These are phyloP conservation scores for Phialocephala subalpina DNA, from an alignment of 2,329 filamentous ascomycete species.

Conservation along the genomic window DNA sequence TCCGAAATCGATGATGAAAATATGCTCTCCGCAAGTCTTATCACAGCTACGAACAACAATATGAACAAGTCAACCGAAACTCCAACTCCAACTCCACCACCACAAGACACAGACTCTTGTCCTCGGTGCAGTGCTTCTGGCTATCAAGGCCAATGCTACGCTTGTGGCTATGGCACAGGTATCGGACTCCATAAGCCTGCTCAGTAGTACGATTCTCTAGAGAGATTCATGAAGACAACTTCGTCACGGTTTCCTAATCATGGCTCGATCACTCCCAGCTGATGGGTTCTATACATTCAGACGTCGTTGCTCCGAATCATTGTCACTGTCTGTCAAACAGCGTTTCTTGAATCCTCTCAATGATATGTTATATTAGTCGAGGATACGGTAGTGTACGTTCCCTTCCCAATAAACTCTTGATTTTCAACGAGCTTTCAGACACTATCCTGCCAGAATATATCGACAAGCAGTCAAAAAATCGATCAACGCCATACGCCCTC, in stretches of 20 bases:
- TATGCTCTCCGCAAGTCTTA: background rate
- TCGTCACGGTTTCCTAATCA: too few species aligned
- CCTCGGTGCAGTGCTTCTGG: constrained; percentile 4
- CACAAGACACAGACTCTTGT: constrained; percentile 2
- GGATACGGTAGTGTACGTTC: too few species aligned
- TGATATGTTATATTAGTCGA: background rate
- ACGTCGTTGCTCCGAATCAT: background rate
- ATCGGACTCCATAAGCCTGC: background rate
- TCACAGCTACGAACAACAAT: background rate
- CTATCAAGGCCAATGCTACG: constrained; percentile 13
- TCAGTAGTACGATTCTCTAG: background rate
- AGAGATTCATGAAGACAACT: background rate
- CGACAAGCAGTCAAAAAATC: too few species aligned
- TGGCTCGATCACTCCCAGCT: background rate
- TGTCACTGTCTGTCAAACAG: too few species aligned
- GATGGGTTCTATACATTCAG: background rate
- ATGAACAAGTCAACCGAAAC: background rate
- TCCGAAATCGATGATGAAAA: background rate
- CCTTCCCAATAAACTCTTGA: too few species aligned
- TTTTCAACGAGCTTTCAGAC: background rate
- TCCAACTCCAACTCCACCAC: background rate
- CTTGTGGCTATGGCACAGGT: constrained; percentile 5
- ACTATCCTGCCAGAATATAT: background rate
- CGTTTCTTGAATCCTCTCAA: background rate
- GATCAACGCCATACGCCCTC: too few species aligned